Conservation (phyloP, 495 filamentous ascomycete genomes). For the Neurospora terricola region DNA sequence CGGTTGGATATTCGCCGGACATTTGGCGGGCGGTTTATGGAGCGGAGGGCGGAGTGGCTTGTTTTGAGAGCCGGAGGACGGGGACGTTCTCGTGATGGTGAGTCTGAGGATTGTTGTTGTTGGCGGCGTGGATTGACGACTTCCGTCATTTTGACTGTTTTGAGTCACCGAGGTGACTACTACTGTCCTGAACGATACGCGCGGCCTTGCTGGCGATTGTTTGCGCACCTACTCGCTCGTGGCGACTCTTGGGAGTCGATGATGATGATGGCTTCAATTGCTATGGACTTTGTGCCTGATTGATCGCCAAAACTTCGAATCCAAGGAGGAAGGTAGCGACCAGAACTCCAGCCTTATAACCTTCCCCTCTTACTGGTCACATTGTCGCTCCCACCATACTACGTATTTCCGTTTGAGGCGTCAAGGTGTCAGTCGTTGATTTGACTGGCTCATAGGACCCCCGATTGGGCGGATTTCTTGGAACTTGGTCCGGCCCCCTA, state of each 20-base stretch:
- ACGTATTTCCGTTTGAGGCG: background rate
- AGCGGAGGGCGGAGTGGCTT: constrained; percentile 14
- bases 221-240: background rate
- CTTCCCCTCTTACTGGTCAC: background rate
- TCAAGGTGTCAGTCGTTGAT: background rate
- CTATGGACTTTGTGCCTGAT: background rate
- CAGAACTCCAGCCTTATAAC: background rate
- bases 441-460: background rate
- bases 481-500: background rate
- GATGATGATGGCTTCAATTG: background rate
- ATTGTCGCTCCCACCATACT: too few relatives aligned
- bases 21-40: constrained; percentile 6
- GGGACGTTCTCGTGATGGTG: background rate
- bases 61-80: background rate
- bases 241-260: background rate
- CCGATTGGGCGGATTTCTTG: background rate
- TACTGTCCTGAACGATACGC: background rate
- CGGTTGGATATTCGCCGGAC: constrained; percentile 13
- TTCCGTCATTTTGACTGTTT: constrained; percentile 14
- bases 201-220: background rate
- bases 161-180: background rate
- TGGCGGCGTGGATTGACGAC: constrained; percentile 4
- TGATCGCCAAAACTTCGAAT: background rate
- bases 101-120: background rate
- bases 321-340: background rate